These are phyloP conservation scores for Pseudopithomyces maydicus DNA, from an alignment of 2,329 filamentous ascomycete species.

Conservation along the genomic window DNA sequence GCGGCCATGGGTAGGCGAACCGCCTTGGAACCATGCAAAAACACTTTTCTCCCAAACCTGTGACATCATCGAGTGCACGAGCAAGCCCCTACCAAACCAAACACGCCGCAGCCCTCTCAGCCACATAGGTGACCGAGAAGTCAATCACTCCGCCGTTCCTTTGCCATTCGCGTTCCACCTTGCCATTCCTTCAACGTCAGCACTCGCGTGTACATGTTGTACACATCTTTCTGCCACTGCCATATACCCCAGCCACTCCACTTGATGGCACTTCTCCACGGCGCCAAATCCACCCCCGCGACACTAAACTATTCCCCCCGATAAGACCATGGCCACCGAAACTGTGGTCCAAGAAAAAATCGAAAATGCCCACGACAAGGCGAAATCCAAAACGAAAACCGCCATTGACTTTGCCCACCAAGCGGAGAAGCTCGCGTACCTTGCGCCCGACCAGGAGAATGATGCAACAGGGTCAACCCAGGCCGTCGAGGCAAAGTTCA, in stretches of 20 bases:
- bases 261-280: conserved; percentile 26
- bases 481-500: conserved; percentile 65
- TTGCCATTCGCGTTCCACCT: neutral
- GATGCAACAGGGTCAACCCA: conserved; percentile 53
- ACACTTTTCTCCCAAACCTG: neutral
- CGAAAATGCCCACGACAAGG: conserved; percentile 23
- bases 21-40: neutral
- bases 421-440: conserved; percentile 54
- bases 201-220: neutral
- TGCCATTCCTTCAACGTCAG: neutral
- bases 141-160: neutral
- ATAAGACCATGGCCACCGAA: conserved; percentile 27
- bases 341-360: conserved; percentile 28
- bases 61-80: conserved; percentile 4
- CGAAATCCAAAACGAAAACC: conserved; percentile 38
- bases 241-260: conserved; percentile 13
- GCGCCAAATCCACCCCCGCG: conserved; percentile 14
- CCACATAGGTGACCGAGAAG: neutral
- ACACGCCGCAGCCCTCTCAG: neutral
- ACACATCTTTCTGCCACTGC: neutral
- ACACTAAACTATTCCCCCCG: conserved; percentile 13
- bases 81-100: neutral
- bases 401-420: conserved; percentile 66
- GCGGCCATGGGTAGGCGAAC: neutral
- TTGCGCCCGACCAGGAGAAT: conserved; percentile 47